These are phyloP conservation scores for Scalesia atractyloides DNA, from an alignment of 129 eudicot genomes.

Conservation along the genomic window DNA sequence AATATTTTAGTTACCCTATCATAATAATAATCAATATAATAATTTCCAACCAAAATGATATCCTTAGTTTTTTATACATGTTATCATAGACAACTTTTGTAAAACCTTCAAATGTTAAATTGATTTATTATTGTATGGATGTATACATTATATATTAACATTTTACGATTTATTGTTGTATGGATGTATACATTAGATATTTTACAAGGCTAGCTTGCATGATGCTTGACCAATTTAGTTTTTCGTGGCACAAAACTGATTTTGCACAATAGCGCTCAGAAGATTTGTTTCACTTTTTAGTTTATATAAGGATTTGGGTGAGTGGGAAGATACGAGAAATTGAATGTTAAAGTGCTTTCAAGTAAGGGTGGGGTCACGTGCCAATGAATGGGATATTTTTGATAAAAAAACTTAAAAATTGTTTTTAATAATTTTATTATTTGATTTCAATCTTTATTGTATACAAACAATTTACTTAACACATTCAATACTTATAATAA, in stretches of 20 bases:
- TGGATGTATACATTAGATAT: neutral
- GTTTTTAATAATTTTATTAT: neutral
- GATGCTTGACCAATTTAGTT: neutral
- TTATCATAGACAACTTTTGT: neutral
- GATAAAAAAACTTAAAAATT: neutral
- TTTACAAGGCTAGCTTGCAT: neutral
- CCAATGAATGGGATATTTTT: slow-evolving; percentile 17
- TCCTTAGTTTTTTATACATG: neutral
- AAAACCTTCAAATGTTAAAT: neutral
- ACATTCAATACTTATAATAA: too few relatives aligned
- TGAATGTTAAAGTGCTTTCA: slow-evolving; percentile 12
- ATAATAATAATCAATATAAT: too few relatives aligned
- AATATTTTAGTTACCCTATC: too few relatives aligned
- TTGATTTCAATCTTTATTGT: neutral
- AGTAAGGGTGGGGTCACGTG: slow-evolving; percentile 25
- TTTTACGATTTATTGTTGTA: too few relatives aligned
- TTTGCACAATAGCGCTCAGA: slow-evolving; percentile 13
- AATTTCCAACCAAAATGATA: too few relatives aligned
- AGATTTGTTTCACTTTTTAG: slow-evolving; percentile 28
- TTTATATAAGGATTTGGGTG: slow-evolving; percentile 14
- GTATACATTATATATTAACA: too few relatives aligned
- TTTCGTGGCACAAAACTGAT: slow-evolving; percentile 8
- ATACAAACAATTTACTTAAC: too few relatives aligned
- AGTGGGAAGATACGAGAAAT: slow-evolving; percentile 24
- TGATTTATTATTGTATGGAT: neutral